Conservation (phyloP, 495 filamentous ascomycete genomes). For the Aspergillus homomorphus region DNA sequence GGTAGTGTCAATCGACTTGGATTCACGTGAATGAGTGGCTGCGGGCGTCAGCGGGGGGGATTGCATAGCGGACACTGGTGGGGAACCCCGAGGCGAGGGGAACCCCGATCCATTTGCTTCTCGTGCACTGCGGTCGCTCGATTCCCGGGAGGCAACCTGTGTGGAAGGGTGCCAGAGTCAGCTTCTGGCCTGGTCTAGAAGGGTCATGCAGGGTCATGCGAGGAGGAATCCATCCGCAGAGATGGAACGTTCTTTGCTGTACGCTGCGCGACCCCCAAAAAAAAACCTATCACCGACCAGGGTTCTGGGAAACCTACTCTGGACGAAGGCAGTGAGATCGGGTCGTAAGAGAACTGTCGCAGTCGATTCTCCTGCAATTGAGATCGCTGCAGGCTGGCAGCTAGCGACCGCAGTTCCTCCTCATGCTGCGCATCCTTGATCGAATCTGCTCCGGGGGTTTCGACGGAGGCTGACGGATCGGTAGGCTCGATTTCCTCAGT, state of each 20-base stretch:
- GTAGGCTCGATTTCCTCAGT: constrained; percentile 70
- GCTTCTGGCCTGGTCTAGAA: background rate
- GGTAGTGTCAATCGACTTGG: constrained; percentile 28
- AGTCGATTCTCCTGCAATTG: constrained; percentile 78
- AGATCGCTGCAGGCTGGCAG: constrained; percentile 66
- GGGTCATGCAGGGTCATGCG: constrained; percentile 8
- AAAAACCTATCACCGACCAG: background rate
- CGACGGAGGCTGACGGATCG: constrained; percentile 39
- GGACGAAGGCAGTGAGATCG: constrained; percentile 80
- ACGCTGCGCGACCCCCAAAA: background rate
- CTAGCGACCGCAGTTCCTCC: constrained; percentile 67
- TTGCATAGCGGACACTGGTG: constrained; percentile 62
- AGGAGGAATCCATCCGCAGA: background rate
- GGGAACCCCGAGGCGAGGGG: constrained; percentile 45
- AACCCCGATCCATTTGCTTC: constrained; percentile 37
- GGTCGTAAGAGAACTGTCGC: constrained; percentile 81
- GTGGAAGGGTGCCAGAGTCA: constrained; percentile 13
- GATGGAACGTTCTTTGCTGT: background rate
- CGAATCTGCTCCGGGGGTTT: constrained; percentile 27
- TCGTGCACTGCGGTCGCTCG: constrained; percentile 43
- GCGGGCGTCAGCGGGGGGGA: constrained; percentile 90
- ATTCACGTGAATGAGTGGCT: constrained; percentile 59
- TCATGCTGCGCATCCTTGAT: constrained; percentile 41
- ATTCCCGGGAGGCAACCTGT: constrained; percentile 48
- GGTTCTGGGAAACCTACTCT: constrained; percentile 57